Conservation (phyloP, 2,329 filamentous ascomycete species). For the Diaporthe aspalathi region DNA sequence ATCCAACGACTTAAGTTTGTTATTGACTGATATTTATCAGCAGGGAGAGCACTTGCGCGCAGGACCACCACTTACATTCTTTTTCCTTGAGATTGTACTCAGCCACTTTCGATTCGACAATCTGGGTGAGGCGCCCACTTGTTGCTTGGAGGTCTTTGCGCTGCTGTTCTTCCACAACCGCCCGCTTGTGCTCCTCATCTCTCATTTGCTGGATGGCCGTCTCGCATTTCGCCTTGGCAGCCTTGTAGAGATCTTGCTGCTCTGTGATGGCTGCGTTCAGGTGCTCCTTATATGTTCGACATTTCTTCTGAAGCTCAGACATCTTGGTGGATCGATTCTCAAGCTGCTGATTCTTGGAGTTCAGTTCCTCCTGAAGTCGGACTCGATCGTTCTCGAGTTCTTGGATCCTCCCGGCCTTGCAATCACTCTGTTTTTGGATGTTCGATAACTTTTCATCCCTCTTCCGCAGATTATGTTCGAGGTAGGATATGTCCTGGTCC, state of each 20-base stretch:
- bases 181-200: constrained; percentile 46
- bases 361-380: constrained; percentile 43
- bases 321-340: constrained; percentile 45
- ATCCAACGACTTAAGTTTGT: constrained; percentile 40
- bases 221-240: constrained; percentile 49
- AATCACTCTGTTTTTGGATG: constrained; percentile 14
- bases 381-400: constrained; percentile 46
- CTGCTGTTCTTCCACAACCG: constrained; percentile 43
- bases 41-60: constrained; percentile 11
- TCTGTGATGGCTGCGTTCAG: constrained; percentile 60
- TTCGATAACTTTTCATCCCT: constrained; percentile 18
- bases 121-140: constrained; percentile 46
- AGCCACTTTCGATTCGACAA: constrained; percentile 35
- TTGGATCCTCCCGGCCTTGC: constrained; percentile 21
- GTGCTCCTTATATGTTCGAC: constrained; percentile 50
- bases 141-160: constrained; percentile 50
- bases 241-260: constrained; percentile 57
- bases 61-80: constrained; percentile 34
- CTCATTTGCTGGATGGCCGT: constrained; percentile 50
- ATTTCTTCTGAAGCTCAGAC: constrained; percentile 50
- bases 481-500: constrained; percentile 15
- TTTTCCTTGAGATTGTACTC: constrained; percentile 34
- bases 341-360: constrained; percentile 46
- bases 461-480: constrained; percentile 20
- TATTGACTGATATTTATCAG: constrained; percentile 37